Percentiles rank a stretch among this genome's conserved stretches.
These are phyloP conservation scores for Peronosclerospora sorghi DNA, from an alignment of 352 stramenopile species.

Conservation along the genomic window DNA sequence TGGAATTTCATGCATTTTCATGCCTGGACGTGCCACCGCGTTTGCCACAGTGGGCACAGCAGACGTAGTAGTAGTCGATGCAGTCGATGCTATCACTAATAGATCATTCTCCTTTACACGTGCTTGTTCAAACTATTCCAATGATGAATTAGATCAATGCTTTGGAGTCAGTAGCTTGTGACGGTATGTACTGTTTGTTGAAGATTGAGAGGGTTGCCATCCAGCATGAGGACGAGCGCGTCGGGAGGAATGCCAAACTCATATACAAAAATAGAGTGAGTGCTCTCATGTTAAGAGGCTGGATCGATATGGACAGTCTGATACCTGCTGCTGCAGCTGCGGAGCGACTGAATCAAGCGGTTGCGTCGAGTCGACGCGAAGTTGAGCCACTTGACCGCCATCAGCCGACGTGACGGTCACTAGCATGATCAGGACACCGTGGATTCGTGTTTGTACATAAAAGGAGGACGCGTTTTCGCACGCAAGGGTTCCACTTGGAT, in stretches of 20 bases:
- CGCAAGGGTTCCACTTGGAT: too few relatives aligned
- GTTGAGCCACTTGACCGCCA: too few relatives aligned
- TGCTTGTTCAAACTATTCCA: constrained; percentile 47
- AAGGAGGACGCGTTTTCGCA: too few relatives aligned
- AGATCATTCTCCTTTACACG: constrained; percentile 66
- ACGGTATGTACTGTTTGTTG: background rate
- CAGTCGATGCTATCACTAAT: constrained; percentile 46
- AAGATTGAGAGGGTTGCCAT: too few relatives aligned
- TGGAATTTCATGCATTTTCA: constrained; percentile 73
- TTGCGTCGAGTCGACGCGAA: constrained; percentile 45
- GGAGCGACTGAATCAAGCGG: constrained; percentile 25
- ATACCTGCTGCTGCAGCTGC: constrained; percentile 48
- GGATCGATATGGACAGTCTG: background rate
- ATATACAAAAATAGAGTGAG: background rate
- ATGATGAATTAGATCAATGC: background rate
- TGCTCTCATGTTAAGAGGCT: background rate
- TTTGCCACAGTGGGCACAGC: constrained; percentile 9
- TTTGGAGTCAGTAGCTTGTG: background rate
- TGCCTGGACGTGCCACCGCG: too few relatives aligned
- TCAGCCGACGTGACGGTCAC: too few relatives aligned
- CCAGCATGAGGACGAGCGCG: too few relatives aligned
- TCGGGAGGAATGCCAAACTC: too few relatives aligned
- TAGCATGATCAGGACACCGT: too few relatives aligned
- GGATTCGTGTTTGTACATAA: too few relatives aligned
- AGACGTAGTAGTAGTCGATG: constrained; percentile 13